Percentiles rank a stretch among this genome's conserved stretches.
phyloP scores from a whole-genome alignment of 805 yeast species.

The Candida stauntonica region DNA sequence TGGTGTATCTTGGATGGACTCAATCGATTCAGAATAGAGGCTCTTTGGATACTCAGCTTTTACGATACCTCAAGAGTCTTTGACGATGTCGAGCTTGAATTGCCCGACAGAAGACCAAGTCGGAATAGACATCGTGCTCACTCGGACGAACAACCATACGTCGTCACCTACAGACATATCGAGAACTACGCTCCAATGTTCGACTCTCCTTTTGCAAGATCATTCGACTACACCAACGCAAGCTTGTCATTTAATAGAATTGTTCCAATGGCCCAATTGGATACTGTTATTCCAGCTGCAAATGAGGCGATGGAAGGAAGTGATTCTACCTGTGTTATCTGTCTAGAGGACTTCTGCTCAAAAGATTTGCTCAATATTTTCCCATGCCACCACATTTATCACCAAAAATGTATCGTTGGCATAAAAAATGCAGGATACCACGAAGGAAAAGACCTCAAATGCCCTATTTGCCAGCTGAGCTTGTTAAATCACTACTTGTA shows the following conservation, averaged over 20 bases:
- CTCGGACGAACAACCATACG: too few species aligned
- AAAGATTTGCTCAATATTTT: background rate
- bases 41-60: too few species aligned
- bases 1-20: too few species aligned
- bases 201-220: background rate
- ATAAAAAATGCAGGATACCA: background rate
- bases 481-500: conserved; percentile 2
- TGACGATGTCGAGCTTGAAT: too few species aligned
- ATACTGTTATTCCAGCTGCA: too few species aligned
- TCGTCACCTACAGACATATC: background rate
- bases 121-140: too few species aligned
- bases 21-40: too few species aligned
- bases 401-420: background rate
- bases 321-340: background rate
- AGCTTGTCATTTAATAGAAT: background rate
- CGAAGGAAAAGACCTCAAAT: background rate
- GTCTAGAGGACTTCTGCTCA: background rate
- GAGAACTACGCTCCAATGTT: background rate
- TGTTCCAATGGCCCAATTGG: too few species aligned
- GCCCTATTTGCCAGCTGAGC: conserved; percentile 2
- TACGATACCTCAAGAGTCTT: too few species aligned
- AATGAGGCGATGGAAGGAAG: background rate
- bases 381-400: background rate
- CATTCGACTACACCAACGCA: background rate
- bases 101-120: too few species aligned